Evolutionary conservation across 495 filamentous ascomycete genomes (phyloP).

Genomic region (Podospora comata): DNA sequence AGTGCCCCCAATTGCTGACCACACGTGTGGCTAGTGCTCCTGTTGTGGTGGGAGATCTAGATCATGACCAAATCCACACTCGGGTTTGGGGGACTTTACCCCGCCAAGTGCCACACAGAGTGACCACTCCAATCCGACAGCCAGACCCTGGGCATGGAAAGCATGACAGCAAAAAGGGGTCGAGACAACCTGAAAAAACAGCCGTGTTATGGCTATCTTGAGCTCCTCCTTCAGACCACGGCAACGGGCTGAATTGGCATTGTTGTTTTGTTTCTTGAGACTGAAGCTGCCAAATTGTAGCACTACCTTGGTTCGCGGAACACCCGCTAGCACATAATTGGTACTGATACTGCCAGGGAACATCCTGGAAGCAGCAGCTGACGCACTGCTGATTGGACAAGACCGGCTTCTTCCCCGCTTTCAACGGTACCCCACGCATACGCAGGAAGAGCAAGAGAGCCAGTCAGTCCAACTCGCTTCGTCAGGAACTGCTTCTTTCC

Average conservation of each 20-base stretch:
- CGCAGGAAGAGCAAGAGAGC: constrained; percentile 10
- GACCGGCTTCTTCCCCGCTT: constrained; percentile 14
- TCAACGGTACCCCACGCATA: constrained; percentile 15
- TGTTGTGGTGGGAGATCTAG: not conserved
- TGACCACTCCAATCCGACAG: not conserved
- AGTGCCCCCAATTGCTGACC: not conserved
- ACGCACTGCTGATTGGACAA: constrained; percentile 15
- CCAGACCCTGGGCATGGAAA: not conserved
- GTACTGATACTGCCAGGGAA: constrained; percentile 13
- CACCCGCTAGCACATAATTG: constrained; percentile 8
- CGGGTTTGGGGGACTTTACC: not conserved
- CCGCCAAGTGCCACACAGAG: not conserved
- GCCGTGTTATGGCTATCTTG: not conserved
- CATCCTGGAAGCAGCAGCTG: not conserved
- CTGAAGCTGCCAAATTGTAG: constrained; percentile 1
- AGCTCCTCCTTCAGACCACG: not conserved
- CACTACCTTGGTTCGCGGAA: constrained; percentile 19
- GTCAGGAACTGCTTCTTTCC: not conserved
- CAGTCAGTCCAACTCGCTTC: not conserved
- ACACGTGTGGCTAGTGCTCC: not conserved
- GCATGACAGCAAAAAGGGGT: not conserved
- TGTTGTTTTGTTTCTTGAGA: not conserved
- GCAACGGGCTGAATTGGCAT: not conserved
- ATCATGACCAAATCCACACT: too few relatives aligned
- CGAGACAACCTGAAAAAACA: not conserved